Conservation (phyloP, 2,329 filamentous ascomycete genomes). For the Colletotrichum sp. region DNA sequence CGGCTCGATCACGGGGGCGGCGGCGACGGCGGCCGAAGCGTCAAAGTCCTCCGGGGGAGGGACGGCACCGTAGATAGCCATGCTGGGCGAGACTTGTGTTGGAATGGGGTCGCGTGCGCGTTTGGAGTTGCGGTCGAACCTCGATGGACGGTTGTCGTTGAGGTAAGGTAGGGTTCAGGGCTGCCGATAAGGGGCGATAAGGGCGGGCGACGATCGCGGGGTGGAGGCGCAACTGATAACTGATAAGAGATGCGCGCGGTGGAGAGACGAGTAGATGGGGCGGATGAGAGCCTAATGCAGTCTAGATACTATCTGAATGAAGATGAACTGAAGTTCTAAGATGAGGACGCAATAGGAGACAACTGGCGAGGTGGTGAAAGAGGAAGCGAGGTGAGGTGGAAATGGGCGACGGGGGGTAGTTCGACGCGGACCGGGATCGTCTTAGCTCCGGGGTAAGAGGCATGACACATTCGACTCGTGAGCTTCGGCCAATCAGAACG, state of each 20-base stretch:
- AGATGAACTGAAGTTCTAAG: accelerated
- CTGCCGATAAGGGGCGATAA: constrained; percentile 15
- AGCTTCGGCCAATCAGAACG: constrained; percentile 16
- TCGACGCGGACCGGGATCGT: constrained; percentile 5
- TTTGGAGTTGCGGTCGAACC: not conserved
- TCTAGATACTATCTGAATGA: not conserved
- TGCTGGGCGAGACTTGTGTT: constrained; percentile 26
- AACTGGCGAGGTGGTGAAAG: not conserved
- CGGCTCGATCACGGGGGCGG: constrained; percentile 21
- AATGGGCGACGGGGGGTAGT: not conserved
- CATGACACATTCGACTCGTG: constrained; percentile 12
- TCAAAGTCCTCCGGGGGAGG: constrained; percentile 47
- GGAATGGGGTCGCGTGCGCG: not conserved
- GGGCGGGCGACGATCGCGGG: constrained; percentile 5
- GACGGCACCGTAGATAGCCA: constrained; percentile 60
- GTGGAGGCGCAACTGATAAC: not conserved
- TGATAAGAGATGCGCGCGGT: not conserved
- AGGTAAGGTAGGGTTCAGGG: constrained; percentile 15
- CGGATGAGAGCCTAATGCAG: not conserved
- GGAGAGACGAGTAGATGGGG: not conserved
- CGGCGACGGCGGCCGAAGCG: constrained; percentile 23
- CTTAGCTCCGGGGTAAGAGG: constrained; percentile 2
- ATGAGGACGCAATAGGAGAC: not conserved
- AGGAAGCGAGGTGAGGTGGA: not conserved
- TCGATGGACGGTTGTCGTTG: not conserved